phyloP scores from a whole-genome alignment of 164 flowering plant species.

The Macadamia tetraphylla region DNA sequence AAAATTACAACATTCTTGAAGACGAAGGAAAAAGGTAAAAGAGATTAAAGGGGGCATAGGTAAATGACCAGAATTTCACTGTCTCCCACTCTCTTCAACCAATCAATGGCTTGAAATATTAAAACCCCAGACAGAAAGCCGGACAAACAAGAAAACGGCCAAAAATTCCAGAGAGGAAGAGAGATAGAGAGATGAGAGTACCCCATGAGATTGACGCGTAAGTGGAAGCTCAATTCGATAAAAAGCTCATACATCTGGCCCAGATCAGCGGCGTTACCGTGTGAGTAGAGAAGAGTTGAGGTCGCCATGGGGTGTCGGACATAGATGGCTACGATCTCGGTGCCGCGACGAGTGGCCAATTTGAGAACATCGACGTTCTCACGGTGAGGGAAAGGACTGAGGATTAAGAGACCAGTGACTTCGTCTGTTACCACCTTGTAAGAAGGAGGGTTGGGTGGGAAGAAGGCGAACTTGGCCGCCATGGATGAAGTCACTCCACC shows the following conservation, averaged over 20 bases:
- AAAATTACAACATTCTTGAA: background rate
- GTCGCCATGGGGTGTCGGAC: constrained; percentile 82
- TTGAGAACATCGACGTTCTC: constrained; percentile 80
- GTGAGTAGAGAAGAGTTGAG: constrained; percentile 83
- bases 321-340: constrained; percentile 74
- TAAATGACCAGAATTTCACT: background rate
- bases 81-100: background rate
- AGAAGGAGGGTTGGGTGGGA: constrained; percentile 30
- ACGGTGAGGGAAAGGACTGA: constrained; percentile 69
- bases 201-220: constrained; percentile 92
- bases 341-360: constrained; percentile 65
- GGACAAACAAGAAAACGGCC: background rate
- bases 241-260: constrained; percentile 98
- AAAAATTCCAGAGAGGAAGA: background rate
- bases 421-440: constrained; percentile 66
- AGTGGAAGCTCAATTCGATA: constrained; percentile 73
- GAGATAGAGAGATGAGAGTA: constrained; percentile 15
- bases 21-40: background rate
- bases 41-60: constrained; percentile 1
- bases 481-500: constrained; percentile 94
- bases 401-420: constrained; percentile 45
- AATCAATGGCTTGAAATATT: background rate
- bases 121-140: constrained; percentile 12
- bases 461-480: constrained; percentile 95
- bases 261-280: constrained; percentile 96